Evolutionary conservation across 495 filamentous ascomycete species (phyloP).

Genomic region (Neurospora sp.): DNA sequence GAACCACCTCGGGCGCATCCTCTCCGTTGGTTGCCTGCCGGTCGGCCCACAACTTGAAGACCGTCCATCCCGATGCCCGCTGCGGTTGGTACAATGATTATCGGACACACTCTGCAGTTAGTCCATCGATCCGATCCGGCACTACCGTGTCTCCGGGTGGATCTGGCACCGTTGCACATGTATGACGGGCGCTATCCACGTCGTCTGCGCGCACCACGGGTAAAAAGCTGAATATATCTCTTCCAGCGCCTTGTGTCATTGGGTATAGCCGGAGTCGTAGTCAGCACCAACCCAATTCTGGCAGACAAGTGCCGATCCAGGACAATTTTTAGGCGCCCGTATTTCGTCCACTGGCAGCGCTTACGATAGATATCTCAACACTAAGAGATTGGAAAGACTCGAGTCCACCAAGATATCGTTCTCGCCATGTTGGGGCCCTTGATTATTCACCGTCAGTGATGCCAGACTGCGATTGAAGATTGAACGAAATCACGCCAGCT

Average conservation of each 20-base stretch:
- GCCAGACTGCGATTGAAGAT: background rate
- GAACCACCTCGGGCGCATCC: background rate
- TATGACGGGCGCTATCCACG: background rate
- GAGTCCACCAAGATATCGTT: background rate
- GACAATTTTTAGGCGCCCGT: background rate
- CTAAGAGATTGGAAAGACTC: background rate
- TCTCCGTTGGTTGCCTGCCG: background rate
- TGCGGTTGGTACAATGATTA: background rate
- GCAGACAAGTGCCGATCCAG: background rate
- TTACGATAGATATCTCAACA: background rate
- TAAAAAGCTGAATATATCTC: background rate
- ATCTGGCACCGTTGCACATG: background rate
- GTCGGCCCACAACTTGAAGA: background rate
- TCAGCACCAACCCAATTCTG: background rate
- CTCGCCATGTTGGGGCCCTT: background rate
- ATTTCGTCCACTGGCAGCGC: background rate
- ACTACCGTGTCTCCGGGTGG: background rate
- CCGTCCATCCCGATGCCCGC: background rate
- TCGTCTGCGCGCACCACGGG: background rate
- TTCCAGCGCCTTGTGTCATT: background rate
- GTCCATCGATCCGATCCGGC: background rate
- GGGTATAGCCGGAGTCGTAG: background rate
- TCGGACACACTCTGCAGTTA: background rate
- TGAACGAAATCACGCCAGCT: background rate
- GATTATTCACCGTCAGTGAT: background rate